Evolutionary conservation across 2,329 filamentous ascomycete species (phyloP).

Genomic region (Pseudofabraea citricarpa): DNA sequence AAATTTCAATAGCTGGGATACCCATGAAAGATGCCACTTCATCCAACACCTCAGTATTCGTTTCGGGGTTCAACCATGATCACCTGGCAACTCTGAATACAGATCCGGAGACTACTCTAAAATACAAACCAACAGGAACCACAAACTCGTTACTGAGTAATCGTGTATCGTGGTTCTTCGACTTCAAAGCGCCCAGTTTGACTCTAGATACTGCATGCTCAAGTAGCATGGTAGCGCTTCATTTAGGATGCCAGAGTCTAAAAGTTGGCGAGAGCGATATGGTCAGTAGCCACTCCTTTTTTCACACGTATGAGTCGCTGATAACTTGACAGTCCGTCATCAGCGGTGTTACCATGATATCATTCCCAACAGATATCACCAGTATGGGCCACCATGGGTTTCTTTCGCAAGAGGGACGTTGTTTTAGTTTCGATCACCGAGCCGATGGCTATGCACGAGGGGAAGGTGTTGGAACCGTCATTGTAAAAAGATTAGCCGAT

Average conservation of each 20-base stretch:
- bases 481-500: conserved; percentile 53
- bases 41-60: background rate
- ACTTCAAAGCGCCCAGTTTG: conserved; percentile 48
- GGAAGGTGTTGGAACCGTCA: conserved; percentile 52
- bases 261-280: conserved; percentile 30
- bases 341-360: conserved; percentile 4
- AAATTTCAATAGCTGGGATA: background rate
- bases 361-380: background rate
- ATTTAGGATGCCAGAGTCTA: conserved; percentile 45
- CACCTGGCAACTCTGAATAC: background rate
- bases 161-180: conserved; percentile 49
- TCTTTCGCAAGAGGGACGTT: conserved; percentile 38
- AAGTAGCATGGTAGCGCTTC: conserved; percentile 46
- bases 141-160: conserved; percentile 45
- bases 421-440: conserved; percentile 47
- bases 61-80: background rate
- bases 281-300: no score
- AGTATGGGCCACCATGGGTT: background rate
- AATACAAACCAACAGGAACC: conserved; percentile 46
- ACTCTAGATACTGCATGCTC: conserved; percentile 55
- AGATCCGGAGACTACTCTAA: background rate
- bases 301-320: no score
- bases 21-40: background rate
- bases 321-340: no score
- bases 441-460: conserved; percentile 60